Evolutionary conservation across 495 filamentous ascomycete species (phyloP), one percentile per base, ranked within the genome.

Genomic region (Neurospora sp.): DNA sequence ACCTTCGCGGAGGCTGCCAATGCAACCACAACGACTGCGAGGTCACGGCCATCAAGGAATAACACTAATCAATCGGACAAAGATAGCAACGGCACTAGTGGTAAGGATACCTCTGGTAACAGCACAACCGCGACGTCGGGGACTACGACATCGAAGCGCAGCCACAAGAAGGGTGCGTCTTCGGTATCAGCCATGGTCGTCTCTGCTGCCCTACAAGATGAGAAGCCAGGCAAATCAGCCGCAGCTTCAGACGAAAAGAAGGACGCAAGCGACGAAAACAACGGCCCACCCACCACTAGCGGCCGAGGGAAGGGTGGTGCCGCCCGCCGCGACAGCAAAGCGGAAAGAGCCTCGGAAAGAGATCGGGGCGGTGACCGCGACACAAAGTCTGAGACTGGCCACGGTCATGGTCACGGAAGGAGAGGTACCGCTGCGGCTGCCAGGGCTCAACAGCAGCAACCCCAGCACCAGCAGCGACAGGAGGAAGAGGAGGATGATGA

Each of bases 151-250:
- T 69, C 82, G n/a, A 93, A 92, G 78, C 84, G 91, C 41, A 89
- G 87, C 37, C 89, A 92, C 72, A 94, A 93, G 82, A 93, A 93
- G 80, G 88, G 87, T 0, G 86, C 78, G 8, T 74, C 73, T 9
- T 80, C 80, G 9, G 62, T 81, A 27, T 81, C 85, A 73, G 84
- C 81, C 31, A 79, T 80, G 8, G 78, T 73, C 4, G 78, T 75
- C 11, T 46, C 73, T 2, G 12, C 40, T 38, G 72, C 72, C 6
- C 40, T 71, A 11, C 39, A 69, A 48, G 54, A 66, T 35, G 54
- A 66, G 27, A 66, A 66, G 54, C 69, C 71, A 11, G 20, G 40
- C 16, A 42, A 48, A 18, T 41, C 73, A 23, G 23, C 72, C 5
- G n/a, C 59, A 0, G n/a, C 71, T 71, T 42, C 27, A 1, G 69